A percentile compares a stretch with the other conserved stretches of the same genome.
Evolutionary conservation across 1,284 basidiomycete genomes (phyloP).

Genomic region (Leccinum subrobustum): DNA sequence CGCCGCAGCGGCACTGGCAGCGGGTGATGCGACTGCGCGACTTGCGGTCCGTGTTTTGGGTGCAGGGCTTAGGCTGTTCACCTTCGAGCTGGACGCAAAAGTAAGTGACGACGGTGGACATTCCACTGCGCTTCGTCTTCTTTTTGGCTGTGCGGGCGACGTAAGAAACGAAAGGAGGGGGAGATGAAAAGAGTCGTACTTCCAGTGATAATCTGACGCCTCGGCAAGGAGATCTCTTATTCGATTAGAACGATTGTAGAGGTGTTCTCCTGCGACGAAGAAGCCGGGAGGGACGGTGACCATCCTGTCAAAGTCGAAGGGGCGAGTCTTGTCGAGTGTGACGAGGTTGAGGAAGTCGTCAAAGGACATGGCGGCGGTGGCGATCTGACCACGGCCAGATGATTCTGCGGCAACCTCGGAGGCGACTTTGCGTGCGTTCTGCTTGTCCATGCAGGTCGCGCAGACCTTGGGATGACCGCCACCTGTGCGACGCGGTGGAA

Average conservation of each 20-base stretch:
- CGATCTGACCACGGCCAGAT: conserved; percentile 35
- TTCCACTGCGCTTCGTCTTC: conserved; percentile 36
- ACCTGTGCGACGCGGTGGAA: conserved; percentile 32
- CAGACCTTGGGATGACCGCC: conserved; percentile 33
- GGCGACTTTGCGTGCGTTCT: conserved; percentile 34
- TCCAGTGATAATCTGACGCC: conserved; percentile 37
- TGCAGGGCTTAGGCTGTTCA: conserved; percentile 33
- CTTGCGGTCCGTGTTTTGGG: conserved; percentile 33
- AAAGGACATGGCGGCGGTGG: conserved; percentile 34
- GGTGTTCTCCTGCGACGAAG: conserved; percentile 32
- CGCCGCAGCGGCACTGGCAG: conserved; percentile 30
- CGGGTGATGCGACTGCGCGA: conserved; percentile 35
- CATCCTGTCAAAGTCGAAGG: conserved; percentile 36
- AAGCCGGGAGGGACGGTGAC: conserved; percentile 33
- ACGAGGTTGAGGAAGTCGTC: conserved; percentile 34
- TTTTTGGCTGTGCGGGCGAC: conserved; percentile 26
- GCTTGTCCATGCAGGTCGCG: conserved; percentile 33
- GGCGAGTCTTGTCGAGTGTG: conserved; percentile 32
- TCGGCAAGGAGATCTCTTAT: conserved; percentile 35
- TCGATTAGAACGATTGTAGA: conserved; percentile 36
- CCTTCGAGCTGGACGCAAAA: conserved; percentile 36
- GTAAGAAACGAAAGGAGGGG: neutral
- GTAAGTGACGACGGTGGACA: conserved; percentile 35
- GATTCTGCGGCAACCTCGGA: conserved; percentile 30
- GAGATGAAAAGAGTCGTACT: conserved; percentile 19